phyloP scores from a whole-genome alignment of 352 stramenopile genomes.

The Plasmopara muralis region DNA sequence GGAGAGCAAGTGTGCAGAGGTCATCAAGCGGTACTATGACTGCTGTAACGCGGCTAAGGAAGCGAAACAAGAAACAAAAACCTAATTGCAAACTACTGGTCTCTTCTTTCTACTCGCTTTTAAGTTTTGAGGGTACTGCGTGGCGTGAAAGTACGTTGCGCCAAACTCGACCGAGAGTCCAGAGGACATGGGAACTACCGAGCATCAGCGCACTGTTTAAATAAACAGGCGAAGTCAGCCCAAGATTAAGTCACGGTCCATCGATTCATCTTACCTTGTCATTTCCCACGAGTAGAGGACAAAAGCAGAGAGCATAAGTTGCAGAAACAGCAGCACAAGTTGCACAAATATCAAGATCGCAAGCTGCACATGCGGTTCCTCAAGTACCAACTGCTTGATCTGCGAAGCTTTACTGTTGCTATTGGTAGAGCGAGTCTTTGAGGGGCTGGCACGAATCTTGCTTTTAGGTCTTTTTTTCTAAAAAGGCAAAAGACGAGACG shows the following conservation, averaged over 20 bases:
- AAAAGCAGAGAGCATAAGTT: slow-evolving; percentile 19
- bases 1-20: slow-evolving; percentile 50
- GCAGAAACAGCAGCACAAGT: slow-evolving; percentile 24
- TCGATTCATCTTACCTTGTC: slow-evolving; percentile 23
- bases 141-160: slow-evolving; percentile 14
- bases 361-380: slow-evolving; percentile 23
- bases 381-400: slow-evolving; percentile 6
- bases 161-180: slow-evolving; percentile 29
- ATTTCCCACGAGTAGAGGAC: slow-evolving; percentile 36
- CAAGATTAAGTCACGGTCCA: neutral
- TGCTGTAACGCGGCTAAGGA: slow-evolving; percentile 53
- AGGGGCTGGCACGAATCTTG: slow-evolving; percentile 6
- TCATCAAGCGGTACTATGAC: slow-evolving; percentile 67
- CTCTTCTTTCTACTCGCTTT: slow-evolving; percentile 11
- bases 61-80: slow-evolving; percentile 17
- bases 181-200: slow-evolving; percentile 44
- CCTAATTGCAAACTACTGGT: neutral
- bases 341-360: slow-evolving; percentile 24
- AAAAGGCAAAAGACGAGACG: neutral
- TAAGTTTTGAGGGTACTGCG: slow-evolving; percentile 6
- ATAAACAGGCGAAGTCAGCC: neutral
- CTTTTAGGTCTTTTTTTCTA: slow-evolving; percentile 25
- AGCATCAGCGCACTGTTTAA: slow-evolving; percentile 31
- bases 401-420: neutral
- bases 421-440: neutral